These are phyloP conservation scores for Leccinum aurantiacum DNA, from an alignment of 768 basidiomycete species.

Conservation along the genomic window DNA sequence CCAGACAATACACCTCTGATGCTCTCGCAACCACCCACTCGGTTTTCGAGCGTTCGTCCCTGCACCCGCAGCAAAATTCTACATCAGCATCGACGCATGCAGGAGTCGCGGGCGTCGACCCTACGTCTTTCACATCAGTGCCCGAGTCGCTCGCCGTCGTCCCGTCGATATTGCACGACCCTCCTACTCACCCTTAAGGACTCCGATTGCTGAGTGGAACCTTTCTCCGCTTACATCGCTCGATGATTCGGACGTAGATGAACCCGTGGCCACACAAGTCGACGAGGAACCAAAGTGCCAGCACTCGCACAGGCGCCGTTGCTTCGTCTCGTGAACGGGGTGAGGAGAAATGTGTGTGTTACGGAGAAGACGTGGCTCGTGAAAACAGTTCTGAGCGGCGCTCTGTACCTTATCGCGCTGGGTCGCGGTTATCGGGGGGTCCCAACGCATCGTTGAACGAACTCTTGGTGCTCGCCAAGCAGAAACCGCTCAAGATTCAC, in stretches of 20 bases:
- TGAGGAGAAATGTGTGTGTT: no score
- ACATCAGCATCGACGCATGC: background rate
- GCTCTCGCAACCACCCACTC: conserved; percentile 5
- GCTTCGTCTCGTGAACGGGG: no score
- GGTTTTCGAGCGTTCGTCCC: conserved; percentile 1
- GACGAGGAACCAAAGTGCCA: background rate
- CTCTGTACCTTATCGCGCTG: background rate
- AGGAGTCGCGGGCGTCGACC: background rate
- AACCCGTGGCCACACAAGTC: background rate
- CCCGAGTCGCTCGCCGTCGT: conserved; percentile 2
- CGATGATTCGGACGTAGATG: background rate
- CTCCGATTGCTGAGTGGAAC: background rate
- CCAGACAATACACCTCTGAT: background rate
- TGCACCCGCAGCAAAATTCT: background rate
- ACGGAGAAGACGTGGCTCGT: background rate
- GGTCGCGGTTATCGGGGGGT: conserved; percentile 15
- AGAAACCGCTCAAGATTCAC: conserved; percentile 11
- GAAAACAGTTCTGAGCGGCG: background rate
- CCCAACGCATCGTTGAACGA: conserved; percentile 21
- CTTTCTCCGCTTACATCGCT: conserved; percentile 23
- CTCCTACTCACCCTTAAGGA: background rate
- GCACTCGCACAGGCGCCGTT: background rate
- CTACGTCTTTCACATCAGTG: background rate
- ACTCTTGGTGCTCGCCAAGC: conserved; percentile 16
- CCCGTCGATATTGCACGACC: conserved; percentile 14